Base-by-base conservation (phyloP, 441 rosid genomes). In the Biscutella laevigata region DNA sequence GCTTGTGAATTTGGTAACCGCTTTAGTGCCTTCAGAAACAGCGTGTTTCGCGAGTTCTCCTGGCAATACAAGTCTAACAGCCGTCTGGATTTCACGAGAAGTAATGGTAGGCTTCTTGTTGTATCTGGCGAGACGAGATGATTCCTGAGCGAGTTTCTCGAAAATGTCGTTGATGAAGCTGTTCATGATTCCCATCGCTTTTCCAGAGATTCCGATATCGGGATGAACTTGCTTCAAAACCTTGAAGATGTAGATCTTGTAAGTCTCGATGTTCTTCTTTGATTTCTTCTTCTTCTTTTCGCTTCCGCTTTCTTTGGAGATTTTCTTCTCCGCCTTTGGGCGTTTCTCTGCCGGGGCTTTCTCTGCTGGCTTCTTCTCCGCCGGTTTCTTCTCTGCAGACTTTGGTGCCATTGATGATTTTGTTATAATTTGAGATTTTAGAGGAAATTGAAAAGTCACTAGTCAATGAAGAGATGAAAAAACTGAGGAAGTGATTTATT, bases 231-330 rank as follows among this genome's bases (percentile, higher is more conserved):
- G 81, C 22, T 76, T 76, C 19, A 76, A 32, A 7, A 76, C 76
- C 70, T 76, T 76, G 69, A 76, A 76, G 48, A 76, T 73, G 71
- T 78, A 75, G 66, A 78, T 75, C 78, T 75, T 78, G 71, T 78
- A 78, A 0, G 80, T 75, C 69, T 78, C 80, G 5, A 33, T 20
- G 74, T 61, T 75, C 79, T 73, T 78, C 75, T 78, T 75, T 15
- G 25, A 4, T 14, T 38, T 73, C 76, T 73, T 78, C 71, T 68
- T 75, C 68, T 75, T 78, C 59, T 71, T 78, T 0, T 75, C 80
- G 53, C 46, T 57, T n/a, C 60, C 78, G 7, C 67, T 59, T 20
- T 78, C 81, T 26, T 78, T 78, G 0, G 77, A 12, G 49, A 78
- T 71, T 70, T 75, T 78, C 61, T 78, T 78, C 81, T 78, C 83